Percentiles rank a stretch among this genome's conserved stretches.
Evolutionary conservation across 805 yeast genomes (phyloP).

Genomic region (Soucietia sequanensis): DNA sequence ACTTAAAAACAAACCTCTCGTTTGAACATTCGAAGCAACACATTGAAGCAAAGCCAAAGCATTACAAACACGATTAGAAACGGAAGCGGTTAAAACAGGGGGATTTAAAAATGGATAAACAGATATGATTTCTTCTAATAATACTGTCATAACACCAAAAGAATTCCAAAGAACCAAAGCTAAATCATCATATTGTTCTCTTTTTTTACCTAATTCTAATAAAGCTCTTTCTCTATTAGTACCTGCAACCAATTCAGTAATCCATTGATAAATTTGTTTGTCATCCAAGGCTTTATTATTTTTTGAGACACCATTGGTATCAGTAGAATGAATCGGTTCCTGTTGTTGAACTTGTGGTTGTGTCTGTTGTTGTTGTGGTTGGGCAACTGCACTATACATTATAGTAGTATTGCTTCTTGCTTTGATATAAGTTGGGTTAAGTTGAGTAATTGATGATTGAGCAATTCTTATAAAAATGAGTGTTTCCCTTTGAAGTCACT

Average conservation of each 20-base stretch:
- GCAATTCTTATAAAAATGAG: no score
- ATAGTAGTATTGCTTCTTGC: not conserved
- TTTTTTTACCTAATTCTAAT: conserved; percentile 85
- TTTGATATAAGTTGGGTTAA: no score
- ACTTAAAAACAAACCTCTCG: conserved; percentile 76
- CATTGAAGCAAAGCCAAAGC: conserved; percentile 94
- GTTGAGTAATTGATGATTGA: no score
- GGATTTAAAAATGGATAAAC: conserved; percentile 91
- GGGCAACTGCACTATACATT: conserved; percentile 8
- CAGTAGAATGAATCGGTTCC: not conserved
- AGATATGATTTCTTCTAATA: conserved; percentile 83
- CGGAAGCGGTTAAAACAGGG: conserved; percentile 78
- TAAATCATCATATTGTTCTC: conserved; percentile 92
- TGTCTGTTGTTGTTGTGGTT: not conserved
- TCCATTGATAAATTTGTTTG: conserved; percentile 86
- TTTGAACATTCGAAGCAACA: conserved; percentile 92
- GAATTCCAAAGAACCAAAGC: conserved; percentile 94
- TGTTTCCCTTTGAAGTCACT: not conserved
- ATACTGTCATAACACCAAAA: conserved; percentile 92
- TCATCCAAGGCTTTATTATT: conserved; percentile 44
- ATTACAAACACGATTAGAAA: conserved; percentile 91
- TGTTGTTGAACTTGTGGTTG: conserved; percentile 7
- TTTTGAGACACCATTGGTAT: not conserved
- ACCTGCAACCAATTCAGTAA: conserved; percentile 84
- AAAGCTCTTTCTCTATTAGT: conserved; percentile 91